phyloP scores from a whole-genome alignment of 1,139 yeast species.

The Saccharomyces hybrid region DNA sequence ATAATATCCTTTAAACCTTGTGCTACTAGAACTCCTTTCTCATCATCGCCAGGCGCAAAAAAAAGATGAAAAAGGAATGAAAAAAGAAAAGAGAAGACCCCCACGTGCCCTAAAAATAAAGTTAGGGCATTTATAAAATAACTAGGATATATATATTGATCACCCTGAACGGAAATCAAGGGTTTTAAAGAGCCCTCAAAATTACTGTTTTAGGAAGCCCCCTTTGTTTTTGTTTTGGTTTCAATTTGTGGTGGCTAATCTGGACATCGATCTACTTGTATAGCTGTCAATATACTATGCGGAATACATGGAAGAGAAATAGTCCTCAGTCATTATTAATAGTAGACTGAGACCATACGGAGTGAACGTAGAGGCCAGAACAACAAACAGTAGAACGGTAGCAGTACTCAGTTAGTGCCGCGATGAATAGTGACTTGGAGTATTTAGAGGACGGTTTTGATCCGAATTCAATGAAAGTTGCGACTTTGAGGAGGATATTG shows the following conservation, averaged over 20 bases:
- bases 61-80: not conserved
- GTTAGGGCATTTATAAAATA: not conserved
- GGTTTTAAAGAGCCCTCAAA: not conserved
- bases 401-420: not conserved
- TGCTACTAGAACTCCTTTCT: not conserved
- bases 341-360: not conserved
- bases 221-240: conserved; percentile 1
- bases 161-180: not conserved
- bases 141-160: not conserved
- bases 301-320: not conserved
- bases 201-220: not conserved
- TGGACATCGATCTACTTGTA: conserved; percentile 1
- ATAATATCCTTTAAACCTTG: not conserved
- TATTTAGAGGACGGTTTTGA: conserved; percentile 38
- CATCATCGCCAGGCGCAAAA: conserved; percentile 1
- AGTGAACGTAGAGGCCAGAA: not conserved
- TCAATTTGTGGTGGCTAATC: not conserved
- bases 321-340: not conserved
- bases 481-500: conserved; percentile 58
- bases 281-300: not conserved
- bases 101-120: not conserved
- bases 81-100: not conserved
- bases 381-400: not conserved
- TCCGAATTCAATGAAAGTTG: conserved; percentile 51
- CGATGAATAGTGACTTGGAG: not conserved